Base-by-base conservation (phyloP, 2,329 filamentous ascomycete species). In the Teratosphaeria viscida region DNA sequence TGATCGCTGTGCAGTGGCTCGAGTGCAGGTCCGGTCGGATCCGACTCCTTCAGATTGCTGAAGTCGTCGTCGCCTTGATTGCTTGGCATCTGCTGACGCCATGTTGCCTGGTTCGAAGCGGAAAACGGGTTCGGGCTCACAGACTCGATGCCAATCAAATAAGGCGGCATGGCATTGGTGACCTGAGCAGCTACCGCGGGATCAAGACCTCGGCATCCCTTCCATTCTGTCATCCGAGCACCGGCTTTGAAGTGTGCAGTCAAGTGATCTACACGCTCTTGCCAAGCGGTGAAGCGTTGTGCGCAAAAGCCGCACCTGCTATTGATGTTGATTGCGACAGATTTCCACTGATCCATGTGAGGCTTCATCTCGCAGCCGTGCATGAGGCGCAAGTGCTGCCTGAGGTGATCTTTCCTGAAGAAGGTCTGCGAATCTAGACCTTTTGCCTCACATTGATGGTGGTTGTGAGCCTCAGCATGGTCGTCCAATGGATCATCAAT, bases 271-370 rank as follows among this genome's bases (percentile, higher is more conserved):
- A 75, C 70, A 2, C 81, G 74, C 57, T 78, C 77, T 60, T 77
- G 72, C 81, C 81, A 83, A 19, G 74, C 77, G 3, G 72, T 70
- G 63, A 83, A 78, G 2, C 70, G 70, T 62, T 72, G 69, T 2
- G 70, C 71, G 63, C 81, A 83, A 68, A 83, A 83, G 1, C 81
- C 81, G 65, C 81, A 83, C 8, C 80, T 74, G 32, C 76, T 77
- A 56, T 79, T 81, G 65, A 85, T 78, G 56, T 79, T 77, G 16
- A 77, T 77, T 3, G 78, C 79, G 56, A 78, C 78, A 32, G 79
- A 79, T 67, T 82, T 82, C 83, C 83, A 85, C 43, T 82, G 83
- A 81, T 91, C 64, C 86, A 84, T 86, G 74, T 77, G 69, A 74
- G 74, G 66, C 78, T 85, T 75, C 69, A 84, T 78, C 63, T 87